Percentiles rank a stretch among this genome's conserved stretches.
Conservation (phyloP, 106 monocot species). For the Dendrobium catenatum region DNA sequence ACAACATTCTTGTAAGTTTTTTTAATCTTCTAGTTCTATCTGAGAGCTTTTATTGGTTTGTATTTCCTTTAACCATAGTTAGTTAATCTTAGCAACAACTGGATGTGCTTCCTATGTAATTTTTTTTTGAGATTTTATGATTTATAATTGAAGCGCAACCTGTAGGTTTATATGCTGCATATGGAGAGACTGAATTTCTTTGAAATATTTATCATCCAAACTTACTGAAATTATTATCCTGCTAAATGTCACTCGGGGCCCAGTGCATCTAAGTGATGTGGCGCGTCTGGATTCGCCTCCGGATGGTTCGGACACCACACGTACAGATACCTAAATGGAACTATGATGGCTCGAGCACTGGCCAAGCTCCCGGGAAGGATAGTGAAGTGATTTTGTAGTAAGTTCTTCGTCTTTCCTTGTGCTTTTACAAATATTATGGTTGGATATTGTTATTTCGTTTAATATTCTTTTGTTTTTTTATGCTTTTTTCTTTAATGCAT, state of each 20-base stretch:
- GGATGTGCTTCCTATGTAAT: neutral
- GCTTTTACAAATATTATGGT: neutral
- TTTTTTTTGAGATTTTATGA: neutral
- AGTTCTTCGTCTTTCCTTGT: slow-evolving; percentile 3
- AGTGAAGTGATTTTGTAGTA: slow-evolving; percentile 86
- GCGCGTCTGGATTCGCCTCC: no score
- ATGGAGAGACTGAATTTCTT: no score
- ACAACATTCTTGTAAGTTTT: slow-evolving; percentile 63
- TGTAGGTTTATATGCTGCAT: neutral
- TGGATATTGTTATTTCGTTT: neutral
- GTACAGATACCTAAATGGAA: slow-evolving; percentile 64
- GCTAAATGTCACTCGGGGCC: neutral
- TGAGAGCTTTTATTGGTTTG: neutral
- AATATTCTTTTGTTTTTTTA: neutral
- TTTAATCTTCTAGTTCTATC: neutral
- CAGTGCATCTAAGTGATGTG: no score
- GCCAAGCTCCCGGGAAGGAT: slow-evolving; percentile 63
- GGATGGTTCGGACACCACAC: no score
- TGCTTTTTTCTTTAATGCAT: neutral
- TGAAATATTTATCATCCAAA: neutral
- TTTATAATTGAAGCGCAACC: neutral
- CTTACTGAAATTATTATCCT: neutral
- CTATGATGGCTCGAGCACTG: slow-evolving; percentile 73
- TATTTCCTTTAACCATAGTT: neutral
- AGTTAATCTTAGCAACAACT: neutral